Evolutionary conservation across 208 protist species (phyloP).

Genomic region (Acanthamoeba quina): DNA sequence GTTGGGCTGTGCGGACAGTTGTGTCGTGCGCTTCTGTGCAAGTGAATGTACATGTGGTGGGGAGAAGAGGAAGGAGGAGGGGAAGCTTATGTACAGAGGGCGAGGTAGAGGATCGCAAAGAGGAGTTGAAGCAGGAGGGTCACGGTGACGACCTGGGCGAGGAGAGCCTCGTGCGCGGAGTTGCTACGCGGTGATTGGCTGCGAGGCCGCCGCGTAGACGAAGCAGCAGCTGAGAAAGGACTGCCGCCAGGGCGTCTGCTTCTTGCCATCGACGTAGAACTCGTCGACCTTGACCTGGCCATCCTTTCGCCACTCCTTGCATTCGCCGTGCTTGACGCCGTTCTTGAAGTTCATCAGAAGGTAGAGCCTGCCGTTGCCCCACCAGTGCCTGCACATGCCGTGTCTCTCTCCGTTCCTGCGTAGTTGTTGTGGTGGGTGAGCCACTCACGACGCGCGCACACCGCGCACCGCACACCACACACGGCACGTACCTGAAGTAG

Average conservation of each 20-base stretch:
- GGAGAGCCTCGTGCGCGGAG: background rate
- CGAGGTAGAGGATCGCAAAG: background rate
- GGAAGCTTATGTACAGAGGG: background rate
- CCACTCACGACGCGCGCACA: background rate
- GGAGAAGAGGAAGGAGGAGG: background rate
- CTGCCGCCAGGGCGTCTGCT: background rate
- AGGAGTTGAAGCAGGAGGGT: background rate
- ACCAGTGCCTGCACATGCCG: slow-evolving; percentile 2
- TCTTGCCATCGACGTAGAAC: slow-evolving; percentile 1
- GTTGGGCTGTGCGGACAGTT: background rate
- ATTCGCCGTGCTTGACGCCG: slow-evolving; percentile 5
- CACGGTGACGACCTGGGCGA: background rate
- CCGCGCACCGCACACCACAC: background rate
- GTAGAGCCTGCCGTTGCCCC: background rate
- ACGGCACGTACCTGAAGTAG: background rate
- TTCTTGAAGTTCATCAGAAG: background rate
- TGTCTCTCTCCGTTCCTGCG: background rate
- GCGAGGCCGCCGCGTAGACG: background rate
- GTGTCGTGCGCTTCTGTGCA: background rate
- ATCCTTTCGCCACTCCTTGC: background rate
- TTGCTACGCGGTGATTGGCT: background rate
- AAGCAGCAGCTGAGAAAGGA: slow-evolving; percentile 11
- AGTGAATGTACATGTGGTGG: background rate
- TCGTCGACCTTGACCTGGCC: background rate
- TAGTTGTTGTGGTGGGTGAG: background rate